Evolutionary conservation across 2,329 filamentous ascomycete genomes (phyloP).

Genomic region (Tolypocladium ovalisporum): DNA sequence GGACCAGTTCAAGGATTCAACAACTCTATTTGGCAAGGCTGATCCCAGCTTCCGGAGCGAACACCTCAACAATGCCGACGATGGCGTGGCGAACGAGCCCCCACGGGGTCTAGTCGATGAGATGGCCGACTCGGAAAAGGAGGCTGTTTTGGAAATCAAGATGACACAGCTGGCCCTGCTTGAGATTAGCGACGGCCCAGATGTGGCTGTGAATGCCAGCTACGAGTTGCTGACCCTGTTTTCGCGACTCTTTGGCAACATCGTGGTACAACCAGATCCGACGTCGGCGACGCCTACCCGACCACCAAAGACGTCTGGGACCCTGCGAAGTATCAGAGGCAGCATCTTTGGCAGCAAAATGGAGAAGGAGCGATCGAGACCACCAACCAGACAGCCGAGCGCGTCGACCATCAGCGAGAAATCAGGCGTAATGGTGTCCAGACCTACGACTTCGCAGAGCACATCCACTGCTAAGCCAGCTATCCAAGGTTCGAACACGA

Average conservation of each 20-base stretch:
- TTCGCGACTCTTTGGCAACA: conserved; percentile 60
- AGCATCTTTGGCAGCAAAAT: conserved; percentile 64
- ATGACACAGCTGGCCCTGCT: conserved; percentile 85
- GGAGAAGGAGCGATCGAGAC: conserved; percentile 33
- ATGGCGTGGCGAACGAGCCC: conserved; percentile 10
- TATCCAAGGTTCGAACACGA: conserved; percentile 71
- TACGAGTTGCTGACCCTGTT: conserved; percentile 78
- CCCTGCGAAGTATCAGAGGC: conserved; percentile 56
- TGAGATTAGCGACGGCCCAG: conserved; percentile 73
- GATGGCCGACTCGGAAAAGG: conserved; percentile 76
- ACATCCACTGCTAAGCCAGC: conserved; percentile 44
- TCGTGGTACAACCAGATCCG: conserved; percentile 33
- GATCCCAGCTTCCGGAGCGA: conserved; percentile 50
- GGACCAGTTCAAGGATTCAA: conserved; percentile 70
- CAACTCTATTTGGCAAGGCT: conserved; percentile 56
- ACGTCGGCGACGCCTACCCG: conserved; percentile 32
- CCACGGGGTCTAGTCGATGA: conserved; percentile 54
- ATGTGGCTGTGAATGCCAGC: conserved; percentile 78
- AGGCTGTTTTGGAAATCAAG: conserved; percentile 82
- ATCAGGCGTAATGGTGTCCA: conserved; percentile 14
- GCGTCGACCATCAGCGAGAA: conserved; percentile 25
- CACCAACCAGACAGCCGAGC: conserved; percentile 30
- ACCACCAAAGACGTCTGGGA: conserved; percentile 61
- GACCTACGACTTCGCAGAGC: conserved; percentile 32
- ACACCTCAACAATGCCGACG: conserved; percentile 49